Evolutionary conservation across 2,329 filamentous ascomycete species (phyloP).

Genomic region (Colletotrichum sp.): DNA sequence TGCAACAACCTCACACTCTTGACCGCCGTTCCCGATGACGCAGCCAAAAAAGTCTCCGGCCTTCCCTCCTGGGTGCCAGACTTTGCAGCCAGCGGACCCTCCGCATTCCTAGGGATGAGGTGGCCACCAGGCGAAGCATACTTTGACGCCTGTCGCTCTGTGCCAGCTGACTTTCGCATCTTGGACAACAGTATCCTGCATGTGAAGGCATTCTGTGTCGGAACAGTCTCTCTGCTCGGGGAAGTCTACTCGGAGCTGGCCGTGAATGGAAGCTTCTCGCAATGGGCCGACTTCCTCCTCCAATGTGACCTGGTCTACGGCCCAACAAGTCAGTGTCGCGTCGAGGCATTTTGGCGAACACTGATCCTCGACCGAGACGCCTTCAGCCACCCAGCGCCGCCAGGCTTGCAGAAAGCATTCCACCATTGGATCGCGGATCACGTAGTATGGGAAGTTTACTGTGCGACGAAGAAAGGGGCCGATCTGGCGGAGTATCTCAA

Average conservation of each 20-base stretch:
- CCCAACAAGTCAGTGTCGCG: constrained; percentile 25
- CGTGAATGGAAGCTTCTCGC: constrained; percentile 2
- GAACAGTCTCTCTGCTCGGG: not conserved
- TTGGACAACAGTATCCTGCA: not conserved
- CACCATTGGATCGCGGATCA: constrained; percentile 10
- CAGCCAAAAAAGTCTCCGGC: not conserved
- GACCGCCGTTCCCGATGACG: constrained; percentile 26
- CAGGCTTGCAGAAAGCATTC: not conserved
- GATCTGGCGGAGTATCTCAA: not conserved
- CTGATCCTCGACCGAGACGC: constrained; percentile 28
- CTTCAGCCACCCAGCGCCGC: not conserved
- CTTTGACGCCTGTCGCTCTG: not conserved
- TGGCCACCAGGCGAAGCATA: not conserved
- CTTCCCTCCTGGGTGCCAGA: constrained; percentile 27
- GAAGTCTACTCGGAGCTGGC: constrained; percentile 9
- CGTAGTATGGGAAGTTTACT: constrained; percentile 3
- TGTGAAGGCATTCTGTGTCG: not conserved
- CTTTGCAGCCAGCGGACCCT: constrained; percentile 20
- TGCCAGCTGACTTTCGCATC: not conserved
- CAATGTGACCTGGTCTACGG: constrained; percentile 25
- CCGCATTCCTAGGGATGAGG: not conserved
- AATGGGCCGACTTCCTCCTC: constrained; percentile 17
- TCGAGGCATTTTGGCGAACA: constrained; percentile 31
- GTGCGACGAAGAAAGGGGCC: not conserved
- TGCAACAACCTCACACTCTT: constrained; percentile 18